These are phyloP conservation scores for Trichophyton verrucosum DNA, from an alignment of 2,329 filamentous ascomycete genomes.

Conservation along the genomic window DNA sequence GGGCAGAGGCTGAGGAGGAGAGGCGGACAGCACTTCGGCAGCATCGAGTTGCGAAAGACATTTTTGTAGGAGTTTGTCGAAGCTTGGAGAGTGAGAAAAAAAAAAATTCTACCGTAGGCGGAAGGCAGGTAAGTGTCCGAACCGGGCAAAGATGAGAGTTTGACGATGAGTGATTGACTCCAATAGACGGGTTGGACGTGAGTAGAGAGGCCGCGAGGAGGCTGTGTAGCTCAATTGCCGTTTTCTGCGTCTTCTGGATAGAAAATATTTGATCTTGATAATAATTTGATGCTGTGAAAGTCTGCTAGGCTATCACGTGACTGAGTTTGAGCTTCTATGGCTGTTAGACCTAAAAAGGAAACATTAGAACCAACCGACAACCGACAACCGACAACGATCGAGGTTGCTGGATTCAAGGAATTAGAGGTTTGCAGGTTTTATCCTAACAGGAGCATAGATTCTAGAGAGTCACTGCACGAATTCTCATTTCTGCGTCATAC, in stretches of 20 bases:
- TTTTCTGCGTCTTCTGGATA: neutral
- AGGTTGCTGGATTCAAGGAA: too few species aligned
- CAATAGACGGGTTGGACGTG: neutral
- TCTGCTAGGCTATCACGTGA: neutral
- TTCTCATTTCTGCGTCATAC: neutral
- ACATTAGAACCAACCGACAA: neutral
- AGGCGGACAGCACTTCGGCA: slow-evolving; percentile 32
- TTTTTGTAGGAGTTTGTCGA: slow-evolving; percentile 16
- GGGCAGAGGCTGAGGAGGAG: slow-evolving; percentile 15
- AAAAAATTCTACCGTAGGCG: slow-evolving; percentile 5
- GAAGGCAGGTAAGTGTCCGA: neutral
- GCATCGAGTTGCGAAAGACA: slow-evolving; percentile 34
- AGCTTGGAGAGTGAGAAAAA: neutral
- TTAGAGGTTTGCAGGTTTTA: too few species aligned
- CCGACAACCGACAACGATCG: neutral
- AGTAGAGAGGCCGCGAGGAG: neutral
- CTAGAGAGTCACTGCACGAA: too few species aligned
- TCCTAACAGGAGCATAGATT: too few species aligned
- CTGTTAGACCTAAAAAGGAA: neutral
- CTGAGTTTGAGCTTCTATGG: too few species aligned
- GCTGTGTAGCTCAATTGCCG: neutral
- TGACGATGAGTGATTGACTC: neutral
- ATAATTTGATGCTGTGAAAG: slow-evolving; percentile 3
- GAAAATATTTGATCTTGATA: neutral
- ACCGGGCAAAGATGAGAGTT: neutral